Evolutionary conservation across 768 basidiomycete species (phyloP).

Genomic region (Leucosporidium creatinivorum): DNA sequence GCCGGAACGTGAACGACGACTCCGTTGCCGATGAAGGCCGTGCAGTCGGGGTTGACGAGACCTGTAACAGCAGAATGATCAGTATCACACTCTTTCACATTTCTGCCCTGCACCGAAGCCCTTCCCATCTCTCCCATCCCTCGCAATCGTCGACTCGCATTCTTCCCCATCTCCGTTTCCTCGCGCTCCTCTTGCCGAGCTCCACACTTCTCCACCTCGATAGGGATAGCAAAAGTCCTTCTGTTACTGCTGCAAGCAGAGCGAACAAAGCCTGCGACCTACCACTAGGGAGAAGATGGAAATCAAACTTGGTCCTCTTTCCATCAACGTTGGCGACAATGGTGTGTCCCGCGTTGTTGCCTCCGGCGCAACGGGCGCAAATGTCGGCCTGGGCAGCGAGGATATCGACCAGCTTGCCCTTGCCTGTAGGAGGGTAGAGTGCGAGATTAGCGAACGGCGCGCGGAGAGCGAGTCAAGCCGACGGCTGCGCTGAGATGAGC

Average conservation of each 20-base stretch:
- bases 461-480: neutral
- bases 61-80: constrained; percentile 46
- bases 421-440: constrained; percentile 14
- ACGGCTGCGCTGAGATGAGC: neutral
- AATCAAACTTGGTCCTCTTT: constrained; percentile 74
- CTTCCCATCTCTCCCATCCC: neutral
- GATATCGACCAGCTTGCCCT: constrained; percentile 92
- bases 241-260: too few relatives aligned
- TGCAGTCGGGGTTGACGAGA: constrained; percentile 75
- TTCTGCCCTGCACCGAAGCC: neutral
- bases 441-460: neutral
- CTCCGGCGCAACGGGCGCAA: constrained; percentile 93
- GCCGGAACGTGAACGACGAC: constrained; percentile 95
- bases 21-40: constrained; percentile 81
- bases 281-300: constrained; percentile 93
- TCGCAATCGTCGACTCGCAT: neutral
- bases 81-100: neutral
- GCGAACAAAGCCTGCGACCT: constrained; percentile 36
- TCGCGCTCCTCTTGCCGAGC: neutral
- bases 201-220: neutral
- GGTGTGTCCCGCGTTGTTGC: constrained; percentile 98
- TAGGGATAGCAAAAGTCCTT: neutral
- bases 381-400: constrained; percentile 80
- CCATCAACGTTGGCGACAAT: constrained; percentile 73
- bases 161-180: neutral